Evolutionary conservation across 768 basidiomycete species (phyloP).

Genomic region (Naganishia antarctica): DNA sequence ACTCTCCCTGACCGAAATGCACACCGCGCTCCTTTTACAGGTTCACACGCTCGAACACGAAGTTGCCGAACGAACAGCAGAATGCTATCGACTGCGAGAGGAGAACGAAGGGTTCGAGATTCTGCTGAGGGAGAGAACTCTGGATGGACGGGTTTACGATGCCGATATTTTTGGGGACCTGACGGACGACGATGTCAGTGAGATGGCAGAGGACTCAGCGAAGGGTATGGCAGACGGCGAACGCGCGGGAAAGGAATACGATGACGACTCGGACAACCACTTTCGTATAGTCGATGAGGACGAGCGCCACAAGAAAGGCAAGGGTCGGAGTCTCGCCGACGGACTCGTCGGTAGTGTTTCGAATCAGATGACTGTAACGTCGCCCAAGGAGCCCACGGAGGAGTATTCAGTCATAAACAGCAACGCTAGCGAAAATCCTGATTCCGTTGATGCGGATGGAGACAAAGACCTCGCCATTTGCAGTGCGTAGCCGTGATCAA

Average conservation of each 20-base stretch:
- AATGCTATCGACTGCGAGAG: conserved; percentile 71
- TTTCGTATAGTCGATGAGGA: no score
- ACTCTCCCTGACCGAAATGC: background rate
- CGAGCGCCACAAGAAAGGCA: background rate
- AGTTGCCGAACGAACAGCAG: conserved; percentile 78
- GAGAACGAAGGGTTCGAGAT: conserved; percentile 98
- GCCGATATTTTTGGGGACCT: conserved; percentile 10
- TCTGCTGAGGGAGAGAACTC: conserved; percentile 79
- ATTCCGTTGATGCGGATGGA: conserved; percentile 35
- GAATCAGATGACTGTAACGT: conserved; percentile 79
- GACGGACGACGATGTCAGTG: conserved; percentile 13
- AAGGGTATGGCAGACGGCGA: conserved; percentile 1
- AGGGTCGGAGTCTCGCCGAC: conserved; percentile 35
- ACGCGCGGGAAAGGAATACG: conserved; percentile 1
- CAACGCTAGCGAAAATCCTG: conserved; percentile 26
- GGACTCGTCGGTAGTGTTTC: background rate
- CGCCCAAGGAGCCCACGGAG: conserved; percentile 57
- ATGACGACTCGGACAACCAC: no score
- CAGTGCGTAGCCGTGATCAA: background rate
- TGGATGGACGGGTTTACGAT: conserved; percentile 58
- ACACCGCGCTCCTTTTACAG: background rate
- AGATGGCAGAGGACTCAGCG: background rate
- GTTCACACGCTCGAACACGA: conserved; percentile 52
- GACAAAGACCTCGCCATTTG: conserved; percentile 11
- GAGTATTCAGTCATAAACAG: conserved; percentile 1